Conservation (phyloP, 164 flowering plant species). For the Umbilicus rupestris region DNA sequence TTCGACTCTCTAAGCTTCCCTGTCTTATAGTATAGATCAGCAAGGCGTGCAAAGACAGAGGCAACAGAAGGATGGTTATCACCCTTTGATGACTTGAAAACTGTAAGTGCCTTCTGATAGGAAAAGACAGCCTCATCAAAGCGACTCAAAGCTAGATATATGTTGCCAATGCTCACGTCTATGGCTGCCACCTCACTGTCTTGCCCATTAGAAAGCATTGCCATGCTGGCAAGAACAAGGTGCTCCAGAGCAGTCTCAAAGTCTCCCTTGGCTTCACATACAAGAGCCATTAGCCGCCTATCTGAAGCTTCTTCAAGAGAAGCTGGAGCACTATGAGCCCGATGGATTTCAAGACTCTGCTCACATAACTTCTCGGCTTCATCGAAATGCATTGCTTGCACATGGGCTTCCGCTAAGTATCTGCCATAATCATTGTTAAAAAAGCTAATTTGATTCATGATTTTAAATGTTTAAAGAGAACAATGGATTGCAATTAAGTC, state of each 20-base stretch:
- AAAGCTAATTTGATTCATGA: neutral
- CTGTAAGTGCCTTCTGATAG: slow-evolving; percentile 96
- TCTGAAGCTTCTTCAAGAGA: slow-evolving; percentile 96
- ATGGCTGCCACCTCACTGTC: slow-evolving; percentile 89
- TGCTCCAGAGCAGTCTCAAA: slow-evolving; percentile 92
- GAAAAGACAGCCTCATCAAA: slow-evolving; percentile 95
- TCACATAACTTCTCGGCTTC: slow-evolving; percentile 81
- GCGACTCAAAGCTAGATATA: slow-evolving; percentile 71
- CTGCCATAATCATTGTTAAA: slow-evolving; percentile 27
- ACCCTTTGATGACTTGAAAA: slow-evolving; percentile 83
- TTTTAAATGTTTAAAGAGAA: neutral
- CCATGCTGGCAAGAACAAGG: slow-evolving; percentile 97
- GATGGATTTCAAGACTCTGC: slow-evolving; percentile 88
- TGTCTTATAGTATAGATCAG: slow-evolving; percentile 81
- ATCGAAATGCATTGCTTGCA: slow-evolving; percentile 95
- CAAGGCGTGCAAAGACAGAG: slow-evolving; percentile 81
- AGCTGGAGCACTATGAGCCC: slow-evolving; percentile 85
- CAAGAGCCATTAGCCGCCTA: slow-evolving; percentile 91
- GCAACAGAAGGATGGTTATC: slow-evolving; percentile 90
- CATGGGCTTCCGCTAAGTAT: slow-evolving; percentile 92
- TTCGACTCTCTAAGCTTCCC: slow-evolving; percentile 90
- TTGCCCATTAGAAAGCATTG: slow-evolving; percentile 85
- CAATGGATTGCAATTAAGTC: no score
- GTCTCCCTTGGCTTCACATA: slow-evolving; percentile 89
- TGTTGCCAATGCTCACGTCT: slow-evolving; percentile 90